A percentile compares a stretch with the other conserved stretches of the same genome.
These are phyloP conservation scores for Combretum micranthum DNA, from an alignment of 345 rosid genomes.

Conservation along the genomic window DNA sequence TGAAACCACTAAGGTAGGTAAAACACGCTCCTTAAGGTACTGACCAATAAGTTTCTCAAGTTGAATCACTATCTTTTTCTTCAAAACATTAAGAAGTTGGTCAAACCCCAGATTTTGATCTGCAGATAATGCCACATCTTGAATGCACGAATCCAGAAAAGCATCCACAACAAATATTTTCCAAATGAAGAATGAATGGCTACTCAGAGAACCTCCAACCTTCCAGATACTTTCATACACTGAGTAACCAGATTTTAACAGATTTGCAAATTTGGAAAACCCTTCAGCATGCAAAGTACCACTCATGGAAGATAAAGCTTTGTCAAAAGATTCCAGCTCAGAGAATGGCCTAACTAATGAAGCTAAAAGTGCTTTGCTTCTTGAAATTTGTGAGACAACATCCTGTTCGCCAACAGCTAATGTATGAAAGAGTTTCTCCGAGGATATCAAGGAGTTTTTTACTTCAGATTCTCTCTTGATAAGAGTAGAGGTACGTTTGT, in stretches of 20 bases:
- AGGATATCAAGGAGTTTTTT: conserved; percentile 42
- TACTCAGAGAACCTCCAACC: conserved; percentile 43
- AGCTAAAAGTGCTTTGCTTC: conserved; percentile 53
- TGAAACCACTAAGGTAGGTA: conserved; percentile 54
- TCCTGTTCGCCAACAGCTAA: conserved; percentile 41
- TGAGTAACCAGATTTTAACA: conserved; percentile 46
- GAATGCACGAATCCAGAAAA: conserved; percentile 80
- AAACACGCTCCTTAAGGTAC: conserved; percentile 54
- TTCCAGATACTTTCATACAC: conserved; percentile 64
- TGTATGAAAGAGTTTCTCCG: conserved; percentile 57
- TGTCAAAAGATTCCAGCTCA: conserved; percentile 59
- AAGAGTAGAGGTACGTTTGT: conserved; percentile 51
- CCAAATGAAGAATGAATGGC: conserved; percentile 80
- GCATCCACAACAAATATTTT: conserved; percentile 65
- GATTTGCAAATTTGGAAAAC: conserved; percentile 38
- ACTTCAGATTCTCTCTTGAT: conserved; percentile 55
- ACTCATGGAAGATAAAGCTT: conserved; percentile 34
- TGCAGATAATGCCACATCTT: conserved; percentile 56
- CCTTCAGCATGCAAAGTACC: conserved; percentile 32
- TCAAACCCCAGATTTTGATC: conserved; percentile 84
- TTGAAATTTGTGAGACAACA: conserved; percentile 34
- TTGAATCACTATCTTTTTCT: conserved; percentile 69
- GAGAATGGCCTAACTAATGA: conserved; percentile 52
- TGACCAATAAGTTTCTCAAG: conserved; percentile 58
- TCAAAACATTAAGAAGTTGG: conserved; percentile 64